Evolutionary conservation across 768 basidiomycete species (phyloP), one percentile per base, ranked within the genome.

Genomic region (Clitopilus hobsonii): DNA sequence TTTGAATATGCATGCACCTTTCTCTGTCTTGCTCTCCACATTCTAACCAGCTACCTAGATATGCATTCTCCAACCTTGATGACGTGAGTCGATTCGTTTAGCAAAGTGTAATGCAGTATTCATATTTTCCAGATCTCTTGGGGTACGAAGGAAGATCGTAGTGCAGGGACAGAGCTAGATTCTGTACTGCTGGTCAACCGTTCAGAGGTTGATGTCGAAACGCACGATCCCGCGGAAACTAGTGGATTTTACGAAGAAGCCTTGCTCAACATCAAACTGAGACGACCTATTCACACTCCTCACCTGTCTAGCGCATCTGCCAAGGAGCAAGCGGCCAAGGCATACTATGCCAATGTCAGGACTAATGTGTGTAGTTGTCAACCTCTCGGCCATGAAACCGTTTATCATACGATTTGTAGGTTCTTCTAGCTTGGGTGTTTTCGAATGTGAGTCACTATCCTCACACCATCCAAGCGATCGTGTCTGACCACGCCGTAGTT

Each of bases 111-210:
- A 22, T 26, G 13, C 49, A 18, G 28, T 23, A 23, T 11, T 41
- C 38, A 0, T n/a, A 41, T 18, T 22, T 38, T 18, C 45, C 24
- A 90, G 88, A 91, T 91, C 38, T 91, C 91, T 22, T 92, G 94
- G 94, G 94, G 94, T 5, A 98, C 94, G 18, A 98, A 98, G 69
- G 89, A 93, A 70, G 90, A 92, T 60, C 80, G 80, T 6, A 72
- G 78, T 3, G 77, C 81, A 0, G 86, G 89, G 50, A 79, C 81
- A 0, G 93, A 96, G 65, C 83, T 97, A 16, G 93, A 92, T 10
- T 84, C 85, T 6, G 90, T 94, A 48, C 81, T 85, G 29, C 89
- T 91, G 64, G 86, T 94, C 63, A 84, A 81, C 24, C 76, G 87
- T 62, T 86, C 85, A 13, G 85, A 90, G 60, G 93, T 96, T 38